Conservation (phyloP, 345 rosid species). For the Gossypium turneri region DNA sequence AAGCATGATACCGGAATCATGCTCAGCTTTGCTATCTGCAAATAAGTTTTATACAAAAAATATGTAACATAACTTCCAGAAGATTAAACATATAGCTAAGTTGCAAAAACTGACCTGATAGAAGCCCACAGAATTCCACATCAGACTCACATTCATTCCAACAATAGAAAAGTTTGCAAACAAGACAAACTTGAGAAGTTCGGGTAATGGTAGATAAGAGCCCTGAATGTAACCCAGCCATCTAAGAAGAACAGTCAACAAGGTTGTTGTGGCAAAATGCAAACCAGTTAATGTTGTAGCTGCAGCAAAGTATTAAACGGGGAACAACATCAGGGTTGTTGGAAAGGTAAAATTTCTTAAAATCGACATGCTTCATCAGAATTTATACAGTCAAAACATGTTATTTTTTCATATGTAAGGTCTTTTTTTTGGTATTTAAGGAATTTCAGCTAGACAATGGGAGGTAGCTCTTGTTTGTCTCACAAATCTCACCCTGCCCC, state of each 20-base stretch:
- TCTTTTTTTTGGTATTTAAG: neutral
- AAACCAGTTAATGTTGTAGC: slow-evolving; percentile 97
- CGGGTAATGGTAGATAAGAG: slow-evolving; percentile 69
- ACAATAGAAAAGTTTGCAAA: slow-evolving; percentile 97
- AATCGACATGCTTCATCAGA: neutral
- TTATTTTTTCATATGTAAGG: neutral
- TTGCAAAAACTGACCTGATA: slow-evolving; percentile 62
- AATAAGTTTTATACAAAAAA: slow-evolving; percentile 14
- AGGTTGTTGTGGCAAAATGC: slow-evolving; percentile 93
- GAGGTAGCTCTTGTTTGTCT: neutral
- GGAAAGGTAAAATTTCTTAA: neutral
- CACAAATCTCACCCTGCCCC: neutral
- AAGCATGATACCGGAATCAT: slow-evolving; percentile 98
- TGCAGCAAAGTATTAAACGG: slow-evolving; percentile 36
- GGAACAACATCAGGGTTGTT: slow-evolving; percentile 21
- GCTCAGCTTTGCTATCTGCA: slow-evolving; percentile 94
- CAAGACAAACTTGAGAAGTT: slow-evolving; percentile 75
- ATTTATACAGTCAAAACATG: slow-evolving; percentile 7
- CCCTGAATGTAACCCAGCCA: slow-evolving; percentile 87
- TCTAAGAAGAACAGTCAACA: slow-evolving; percentile 62
- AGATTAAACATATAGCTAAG: slow-evolving; percentile 6
- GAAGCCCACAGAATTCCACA: slow-evolving; percentile 99
- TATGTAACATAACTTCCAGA: slow-evolving; percentile 1
- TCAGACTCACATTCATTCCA: slow-evolving; percentile 97
- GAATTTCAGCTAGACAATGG: neutral